Percentiles rank a stretch among this genome's conserved stretches.
Evolutionary conservation across 345 rosid genomes (phyloP).

Genomic region (Nasturtium officinale): DNA sequence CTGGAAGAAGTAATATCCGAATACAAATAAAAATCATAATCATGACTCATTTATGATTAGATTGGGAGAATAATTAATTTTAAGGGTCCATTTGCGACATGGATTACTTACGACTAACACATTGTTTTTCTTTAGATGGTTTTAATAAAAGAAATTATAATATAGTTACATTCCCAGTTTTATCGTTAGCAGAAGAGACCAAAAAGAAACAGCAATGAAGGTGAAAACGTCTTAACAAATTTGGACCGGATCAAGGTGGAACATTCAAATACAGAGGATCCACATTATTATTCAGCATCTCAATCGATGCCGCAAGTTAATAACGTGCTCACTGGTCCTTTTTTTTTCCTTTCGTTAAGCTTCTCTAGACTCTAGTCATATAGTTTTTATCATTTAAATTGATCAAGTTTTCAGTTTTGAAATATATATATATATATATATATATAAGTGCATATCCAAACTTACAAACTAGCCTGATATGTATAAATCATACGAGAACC

Average conservation of each 20-base stretch:
- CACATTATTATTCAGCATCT: constrained; percentile 38
- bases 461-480: background rate
- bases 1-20: background rate
- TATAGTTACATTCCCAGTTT: constrained; percentile 6
- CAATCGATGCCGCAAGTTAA: background rate
- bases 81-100: constrained; percentile 28
- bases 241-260: constrained; percentile 27
- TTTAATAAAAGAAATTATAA: background rate
- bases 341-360: background rate
- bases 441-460: background rate
- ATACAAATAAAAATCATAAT: constrained; percentile 25
- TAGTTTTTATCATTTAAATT: background rate
- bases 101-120: constrained; percentile 37
- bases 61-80: constrained; percentile 15
- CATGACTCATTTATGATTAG: constrained; percentile 43
- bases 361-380: constrained; percentile 2
- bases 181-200: constrained; percentile 22
- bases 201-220: constrained; percentile 37
- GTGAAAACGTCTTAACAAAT: constrained; percentile 14
- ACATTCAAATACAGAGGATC: constrained; percentile 41
- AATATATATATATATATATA: background rate
- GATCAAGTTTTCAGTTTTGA: background rate
- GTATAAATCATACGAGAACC: background rate
- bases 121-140: constrained; percentile 5
- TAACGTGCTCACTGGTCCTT: constrained; percentile 31